phyloP scores from a whole-genome alignment of 257 asterid species.

The Primulina huaijiensis region DNA sequence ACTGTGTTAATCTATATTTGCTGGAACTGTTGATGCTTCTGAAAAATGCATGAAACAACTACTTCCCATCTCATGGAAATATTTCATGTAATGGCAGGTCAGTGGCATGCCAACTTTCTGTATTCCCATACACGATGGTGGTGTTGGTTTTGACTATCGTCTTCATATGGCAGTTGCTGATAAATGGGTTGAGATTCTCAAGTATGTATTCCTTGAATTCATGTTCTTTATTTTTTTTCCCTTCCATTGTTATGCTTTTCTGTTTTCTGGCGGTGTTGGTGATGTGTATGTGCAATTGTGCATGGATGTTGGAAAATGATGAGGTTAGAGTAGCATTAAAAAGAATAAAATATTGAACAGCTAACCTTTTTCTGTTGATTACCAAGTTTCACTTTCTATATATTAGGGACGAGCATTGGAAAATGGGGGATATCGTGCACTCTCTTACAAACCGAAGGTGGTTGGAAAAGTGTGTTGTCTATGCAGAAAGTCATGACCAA shows the following conservation, averaged over 20 bases:
- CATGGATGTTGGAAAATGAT: neutral
- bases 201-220: constrained; percentile 47
- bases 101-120: constrained; percentile 98
- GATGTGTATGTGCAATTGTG: neutral
- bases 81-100: constrained; percentile 56
- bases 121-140: constrained; percentile 88
- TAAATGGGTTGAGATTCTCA: constrained; percentile 92
- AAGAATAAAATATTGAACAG: too few relatives aligned
- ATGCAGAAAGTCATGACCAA: constrained; percentile 99
- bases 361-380: too few relatives aligned
- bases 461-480: constrained; percentile 81
- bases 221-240: constrained; percentile 4
- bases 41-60: constrained; percentile 8
- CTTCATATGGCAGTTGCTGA: constrained; percentile 99
- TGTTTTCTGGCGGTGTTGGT: neutral
- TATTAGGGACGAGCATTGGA: constrained; percentile 85
- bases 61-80: constrained; percentile 13
- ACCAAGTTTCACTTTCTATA: neutral
- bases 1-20: too few relatives aligned
- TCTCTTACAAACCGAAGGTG: constrained; percentile 93
- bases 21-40: constrained; percentile 10
- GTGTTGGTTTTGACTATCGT: constrained; percentile 96
- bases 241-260: neutral
- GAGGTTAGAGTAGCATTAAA: too few relatives aligned
- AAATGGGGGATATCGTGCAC: constrained; percentile 80